Evolutionary conservation across 1,284 basidiomycete genomes (phyloP).

Genomic region (Peniophora sp.): DNA sequence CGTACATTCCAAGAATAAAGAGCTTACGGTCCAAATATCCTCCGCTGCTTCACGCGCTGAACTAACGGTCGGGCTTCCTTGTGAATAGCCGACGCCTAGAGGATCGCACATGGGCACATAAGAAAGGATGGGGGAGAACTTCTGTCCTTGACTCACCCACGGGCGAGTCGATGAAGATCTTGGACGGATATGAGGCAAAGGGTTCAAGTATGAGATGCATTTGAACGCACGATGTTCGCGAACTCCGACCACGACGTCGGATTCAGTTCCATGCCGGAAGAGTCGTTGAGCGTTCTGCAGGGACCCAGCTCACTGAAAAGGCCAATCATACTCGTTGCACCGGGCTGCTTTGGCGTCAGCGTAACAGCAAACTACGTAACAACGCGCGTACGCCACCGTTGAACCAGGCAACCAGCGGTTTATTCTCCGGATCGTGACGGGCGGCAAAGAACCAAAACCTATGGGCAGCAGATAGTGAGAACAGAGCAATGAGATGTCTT

Average conservation of each 20-base stretch:
- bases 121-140: no score
- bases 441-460: background rate
- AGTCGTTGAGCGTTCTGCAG: background rate
- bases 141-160: background rate
- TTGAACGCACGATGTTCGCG: background rate
- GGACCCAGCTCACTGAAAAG: background rate
- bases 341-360: background rate
- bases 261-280: background rate
- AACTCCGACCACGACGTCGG: background rate
- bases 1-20: background rate
- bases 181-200: background rate
- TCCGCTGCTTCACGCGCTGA: background rate
- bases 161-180: background rate
- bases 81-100: background rate
- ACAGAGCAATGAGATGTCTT: no score
- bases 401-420: background rate
- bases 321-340: background rate
- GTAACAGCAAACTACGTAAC: background rate
- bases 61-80: background rate
- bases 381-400: background rate
- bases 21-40: background rate
- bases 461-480: background rate
- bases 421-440: background rate
- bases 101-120: no score
- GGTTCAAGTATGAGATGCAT: no score